phyloP scores from a whole-genome alignment of 768 basidiomycete genomes.

The Symmetrospora coprosmae region DNA sequence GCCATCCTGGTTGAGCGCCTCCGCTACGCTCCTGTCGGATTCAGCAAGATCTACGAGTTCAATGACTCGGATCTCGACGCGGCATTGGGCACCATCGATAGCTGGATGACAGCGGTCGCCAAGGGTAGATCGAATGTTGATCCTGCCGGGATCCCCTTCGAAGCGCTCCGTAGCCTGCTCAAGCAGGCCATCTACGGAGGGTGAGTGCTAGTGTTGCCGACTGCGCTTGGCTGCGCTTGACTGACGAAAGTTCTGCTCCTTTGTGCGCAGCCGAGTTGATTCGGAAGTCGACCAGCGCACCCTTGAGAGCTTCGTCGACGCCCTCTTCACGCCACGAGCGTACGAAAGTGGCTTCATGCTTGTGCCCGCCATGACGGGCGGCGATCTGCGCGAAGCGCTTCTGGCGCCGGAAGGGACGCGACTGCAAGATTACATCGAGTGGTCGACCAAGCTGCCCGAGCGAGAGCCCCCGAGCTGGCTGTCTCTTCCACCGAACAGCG shows the following conservation, averaged over 20 bases:
- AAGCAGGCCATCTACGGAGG: conserved; percentile 76
- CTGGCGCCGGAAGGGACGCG: conserved; percentile 80
- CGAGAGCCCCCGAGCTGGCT: conserved; percentile 84
- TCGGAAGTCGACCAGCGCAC: conserved; percentile 89
- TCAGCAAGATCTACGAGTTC: conserved; percentile 96
- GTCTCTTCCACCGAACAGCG: conserved; percentile 79
- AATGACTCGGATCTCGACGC: conserved; percentile 96
- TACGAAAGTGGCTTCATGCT: conserved; percentile 90
- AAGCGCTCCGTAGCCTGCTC: conserved; percentile 77
- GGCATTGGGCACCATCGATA: conserved; percentile 78
- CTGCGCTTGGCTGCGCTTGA: neutral
- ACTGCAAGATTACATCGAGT: conserved; percentile 73
- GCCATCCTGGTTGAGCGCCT: conserved; percentile 92
- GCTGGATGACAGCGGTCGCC: conserved; percentile 65
- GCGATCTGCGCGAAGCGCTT: conserved; percentile 48
- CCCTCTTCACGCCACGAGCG: conserved; percentile 67
- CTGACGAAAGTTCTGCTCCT: neutral
- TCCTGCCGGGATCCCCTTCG: conserved; percentile 84
- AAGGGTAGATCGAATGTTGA: conserved; percentile 85
- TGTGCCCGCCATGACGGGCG: conserved; percentile 47
- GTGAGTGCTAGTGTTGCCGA: conserved; percentile 20
- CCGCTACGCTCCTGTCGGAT: conserved; percentile 87
- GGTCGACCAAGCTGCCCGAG: conserved; percentile 80
- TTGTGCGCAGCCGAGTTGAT: conserved; percentile 65
- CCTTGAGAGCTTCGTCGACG: conserved; percentile 82